phyloP scores from a whole-genome alignment of 2,329 filamentous ascomycete species.

The Clarireedia paspali region DNA sequence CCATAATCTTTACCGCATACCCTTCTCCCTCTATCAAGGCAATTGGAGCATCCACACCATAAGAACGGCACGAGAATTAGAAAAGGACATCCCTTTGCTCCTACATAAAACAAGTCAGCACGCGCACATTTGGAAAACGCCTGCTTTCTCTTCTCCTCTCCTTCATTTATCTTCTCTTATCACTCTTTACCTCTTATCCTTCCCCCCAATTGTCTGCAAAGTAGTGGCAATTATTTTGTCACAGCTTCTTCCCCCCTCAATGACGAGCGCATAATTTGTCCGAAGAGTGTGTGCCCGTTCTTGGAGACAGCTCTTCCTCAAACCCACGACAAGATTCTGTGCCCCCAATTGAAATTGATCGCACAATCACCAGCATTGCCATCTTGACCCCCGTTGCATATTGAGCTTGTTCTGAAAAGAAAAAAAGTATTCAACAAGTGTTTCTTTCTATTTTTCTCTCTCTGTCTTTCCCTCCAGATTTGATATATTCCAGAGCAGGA shows the following conservation, averaged over 20 bases:
- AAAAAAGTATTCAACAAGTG: slow-evolving; percentile 19
- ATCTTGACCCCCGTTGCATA: slow-evolving; percentile 20
- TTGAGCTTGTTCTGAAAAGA: slow-evolving; percentile 14
- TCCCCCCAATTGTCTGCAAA: neutral
- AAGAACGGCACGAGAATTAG: neutral
- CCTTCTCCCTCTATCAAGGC: no score
- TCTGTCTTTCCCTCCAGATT: slow-evolving; percentile 12
- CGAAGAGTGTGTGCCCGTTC: slow-evolving; percentile 1
- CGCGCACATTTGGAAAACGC: neutral
- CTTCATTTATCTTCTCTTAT: no score
- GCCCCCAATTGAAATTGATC: slow-evolving; percentile 1
- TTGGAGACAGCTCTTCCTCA: neutral
- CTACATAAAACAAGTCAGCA: no score
- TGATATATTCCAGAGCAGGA: slow-evolving; percentile 3
- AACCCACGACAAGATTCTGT: neutral
- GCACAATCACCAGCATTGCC: slow-evolving; percentile 10
- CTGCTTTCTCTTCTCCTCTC: neutral
- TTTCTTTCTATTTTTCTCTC: slow-evolving; percentile 21
- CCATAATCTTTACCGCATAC: no score
- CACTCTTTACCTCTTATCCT: no score
- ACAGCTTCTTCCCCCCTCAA: neutral
- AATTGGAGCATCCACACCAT: neutral
- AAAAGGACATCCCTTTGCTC: neutral
- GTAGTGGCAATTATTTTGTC: neutral
- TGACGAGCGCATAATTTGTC: neutral